Base-by-base conservation (phyloP, 192 early-diverging fungal genomes). In the Coemansia sp. region DNA sequence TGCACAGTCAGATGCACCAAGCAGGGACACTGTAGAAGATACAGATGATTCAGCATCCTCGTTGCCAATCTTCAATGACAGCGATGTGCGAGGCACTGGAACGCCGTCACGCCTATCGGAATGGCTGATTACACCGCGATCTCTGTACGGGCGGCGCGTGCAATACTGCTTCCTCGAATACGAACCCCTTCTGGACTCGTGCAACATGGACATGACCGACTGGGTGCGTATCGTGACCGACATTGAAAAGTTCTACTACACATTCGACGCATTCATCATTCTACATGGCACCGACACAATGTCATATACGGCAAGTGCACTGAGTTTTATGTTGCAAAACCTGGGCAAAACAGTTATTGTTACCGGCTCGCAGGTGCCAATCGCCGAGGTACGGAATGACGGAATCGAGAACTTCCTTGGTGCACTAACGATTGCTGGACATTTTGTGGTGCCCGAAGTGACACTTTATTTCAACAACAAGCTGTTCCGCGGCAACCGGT, bases 331-430 rank as follows among this genome's bases (percentile, higher is more conserved):
- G 89, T 82, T 99, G 39, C 95, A 99, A 69, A 90, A 94, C 64
- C 83, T 99, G 32, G 97, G 97, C 23, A 99, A 99, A 71, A 91
- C 96, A 16, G 95, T 99, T 27, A 97, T 99, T 65, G 73, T 99
- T 58, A 99, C 94, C 4, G 97, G 97, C 10, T 97, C 94, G 18
- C 97, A 99, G 75, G 93, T 99, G 6, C 97, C 97, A 0, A 84
- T 99, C 43, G 92, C 95, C 16, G 97, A 99, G 74, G 89, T 99
- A 29, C 87, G 97, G 49, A 99, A 96, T 78, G 97, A 99, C 74
- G 97, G 94, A 0, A 88, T 97, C 11, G 97, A 99, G 56, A 99
- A 99, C 74, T 83, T 99, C 19, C 74, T 99, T 2, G 94, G 95
- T 1, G 95, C 95, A 3, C 82, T 99, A 24, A 99, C 94, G 2